These are phyloP conservation scores for Eucalyptus cloeziana DNA, from an alignment of 345 rosid genomes.

Conservation along the genomic window DNA sequence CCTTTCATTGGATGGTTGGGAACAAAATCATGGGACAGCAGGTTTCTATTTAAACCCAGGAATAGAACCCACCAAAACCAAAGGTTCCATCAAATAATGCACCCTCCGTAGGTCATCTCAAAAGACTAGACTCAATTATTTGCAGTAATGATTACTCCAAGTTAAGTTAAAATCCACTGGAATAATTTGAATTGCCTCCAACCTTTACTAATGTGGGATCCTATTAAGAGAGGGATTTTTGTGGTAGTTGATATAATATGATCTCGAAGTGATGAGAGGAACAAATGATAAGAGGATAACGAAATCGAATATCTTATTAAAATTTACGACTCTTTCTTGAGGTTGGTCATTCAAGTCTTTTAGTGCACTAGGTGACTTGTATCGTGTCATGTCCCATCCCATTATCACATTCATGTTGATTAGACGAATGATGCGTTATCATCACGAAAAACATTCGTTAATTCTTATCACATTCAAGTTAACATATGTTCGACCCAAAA, in stretches of 20 bases:
- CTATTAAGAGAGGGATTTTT: background rate
- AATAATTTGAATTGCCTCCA: background rate
- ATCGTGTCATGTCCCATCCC: rapidly evolving
- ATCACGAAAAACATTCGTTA: background rate
- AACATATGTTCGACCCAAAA: background rate
- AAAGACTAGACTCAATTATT: background rate
- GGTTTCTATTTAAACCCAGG: background rate
- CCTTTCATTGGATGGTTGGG: background rate
- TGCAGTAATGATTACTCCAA: background rate
- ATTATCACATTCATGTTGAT: rapidly evolving
- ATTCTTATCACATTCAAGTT: background rate
- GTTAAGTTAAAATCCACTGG: background rate
- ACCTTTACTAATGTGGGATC: background rate
- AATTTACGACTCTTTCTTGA: rapidly evolving
- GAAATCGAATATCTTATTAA: background rate
- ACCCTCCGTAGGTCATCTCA: background rate
- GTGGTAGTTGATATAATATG: background rate
- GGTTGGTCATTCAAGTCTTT: background rate
- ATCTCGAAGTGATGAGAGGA: background rate
- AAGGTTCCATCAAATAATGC: background rate
- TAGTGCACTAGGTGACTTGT: rapidly evolving
- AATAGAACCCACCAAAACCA: background rate
- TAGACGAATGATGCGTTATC: background rate
- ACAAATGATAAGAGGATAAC: background rate
- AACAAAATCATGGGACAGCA: background rate